Conservation (phyloP, 2,329 filamentous ascomycete genomes). For the Myriosclerotinia curreyana region DNA sequence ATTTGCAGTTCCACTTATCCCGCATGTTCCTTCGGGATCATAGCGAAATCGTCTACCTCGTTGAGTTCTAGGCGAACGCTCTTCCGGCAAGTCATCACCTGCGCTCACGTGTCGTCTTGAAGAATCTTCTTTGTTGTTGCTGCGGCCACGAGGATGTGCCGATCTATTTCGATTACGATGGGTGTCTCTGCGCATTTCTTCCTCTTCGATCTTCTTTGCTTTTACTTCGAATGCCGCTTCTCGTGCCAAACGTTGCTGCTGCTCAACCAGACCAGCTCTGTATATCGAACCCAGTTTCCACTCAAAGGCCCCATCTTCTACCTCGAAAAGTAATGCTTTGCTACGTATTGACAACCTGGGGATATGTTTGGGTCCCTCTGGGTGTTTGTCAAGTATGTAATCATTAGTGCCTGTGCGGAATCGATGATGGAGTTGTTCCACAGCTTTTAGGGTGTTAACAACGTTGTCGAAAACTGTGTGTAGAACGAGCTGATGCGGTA, state of each 20-base stretch:
- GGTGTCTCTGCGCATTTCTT: constrained; percentile 56
- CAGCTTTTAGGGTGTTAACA: constrained; percentile 81
- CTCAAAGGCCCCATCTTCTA: constrained; percentile 95
- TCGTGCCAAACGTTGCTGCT: constrained; percentile 82
- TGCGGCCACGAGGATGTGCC: constrained; percentile 38
- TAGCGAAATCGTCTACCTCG: constrained; percentile 59
- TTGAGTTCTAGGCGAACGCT: constrained; percentile 30
- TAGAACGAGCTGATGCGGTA: constrained; percentile 88
- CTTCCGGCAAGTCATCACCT: constrained; percentile 30
- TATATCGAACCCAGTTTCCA: constrained; percentile 97
- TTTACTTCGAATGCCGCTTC: constrained; percentile 90
- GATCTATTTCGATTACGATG: constrained; percentile 56
- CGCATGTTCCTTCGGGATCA: constrained; percentile 72
- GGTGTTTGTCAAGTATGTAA: constrained; percentile 80
- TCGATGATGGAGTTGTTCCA: constrained; percentile 86
- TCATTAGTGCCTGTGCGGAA: constrained; percentile 86
- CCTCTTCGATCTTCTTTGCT: constrained; percentile 75
- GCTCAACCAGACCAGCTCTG: constrained; percentile 80
- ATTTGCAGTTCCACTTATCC: constrained; percentile 68
- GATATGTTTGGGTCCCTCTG: constrained; percentile 80
- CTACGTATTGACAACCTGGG: constrained; percentile 82
- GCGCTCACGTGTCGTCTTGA: constrained; percentile 37
- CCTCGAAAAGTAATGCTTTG: constrained; percentile 80
- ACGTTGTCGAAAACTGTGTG: constrained; percentile 93
- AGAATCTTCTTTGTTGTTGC: constrained; percentile 31